These are phyloP conservation scores for Trametes elegans DNA, from an alignment of 768 basidiomycete species.

Conservation along the genomic window DNA sequence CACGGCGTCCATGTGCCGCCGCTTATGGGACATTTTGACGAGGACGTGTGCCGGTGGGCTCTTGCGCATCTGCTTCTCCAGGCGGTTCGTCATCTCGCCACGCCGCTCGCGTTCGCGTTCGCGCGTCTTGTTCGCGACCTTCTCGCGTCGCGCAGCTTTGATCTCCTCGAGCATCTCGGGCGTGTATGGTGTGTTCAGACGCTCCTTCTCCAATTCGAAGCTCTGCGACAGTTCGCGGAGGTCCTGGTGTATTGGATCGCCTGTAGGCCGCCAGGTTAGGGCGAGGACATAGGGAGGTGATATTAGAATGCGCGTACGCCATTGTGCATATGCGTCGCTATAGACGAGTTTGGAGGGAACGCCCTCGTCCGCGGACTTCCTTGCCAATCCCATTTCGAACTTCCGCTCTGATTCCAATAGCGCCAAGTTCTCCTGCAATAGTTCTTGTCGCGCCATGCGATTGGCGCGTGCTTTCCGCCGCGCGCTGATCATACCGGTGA, in stretches of 20 bases:
- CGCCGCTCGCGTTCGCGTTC: slow-evolving; percentile 58
- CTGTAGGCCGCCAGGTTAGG: slow-evolving; percentile 28
- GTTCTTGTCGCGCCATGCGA: slow-evolving; percentile 38
- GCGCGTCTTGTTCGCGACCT: slow-evolving; percentile 62
- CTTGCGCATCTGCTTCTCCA: slow-evolving; percentile 45
- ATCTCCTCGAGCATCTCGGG: slow-evolving; percentile 48
- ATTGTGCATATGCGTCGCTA: slow-evolving; percentile 26
- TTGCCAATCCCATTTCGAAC: slow-evolving; percentile 36
- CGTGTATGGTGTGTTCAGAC: slow-evolving; percentile 43
- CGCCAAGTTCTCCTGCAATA: slow-evolving; percentile 24
- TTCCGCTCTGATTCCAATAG: slow-evolving; percentile 35
- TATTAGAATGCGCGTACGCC: slow-evolving; percentile 36
- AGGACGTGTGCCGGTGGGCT: slow-evolving; percentile 67
- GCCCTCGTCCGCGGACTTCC: slow-evolving; percentile 1
- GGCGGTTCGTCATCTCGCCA: slow-evolving; percentile 56
- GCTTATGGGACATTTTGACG: slow-evolving; percentile 46
- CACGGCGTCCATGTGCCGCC: slow-evolving; percentile 49
- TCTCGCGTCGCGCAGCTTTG: slow-evolving; percentile 56
- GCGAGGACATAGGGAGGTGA: not conserved
- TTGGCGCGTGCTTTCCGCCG: slow-evolving; percentile 44
- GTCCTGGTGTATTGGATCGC: slow-evolving; percentile 34
- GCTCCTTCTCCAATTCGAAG: slow-evolving; percentile 40
- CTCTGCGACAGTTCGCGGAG: slow-evolving; percentile 32
- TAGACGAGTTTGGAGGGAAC: slow-evolving; percentile 24
- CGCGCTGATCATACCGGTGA: slow-evolving; percentile 65